phyloP scores from a whole-genome alignment of 805 yeast species.

The Metschnikowia peoriensis region DNA sequence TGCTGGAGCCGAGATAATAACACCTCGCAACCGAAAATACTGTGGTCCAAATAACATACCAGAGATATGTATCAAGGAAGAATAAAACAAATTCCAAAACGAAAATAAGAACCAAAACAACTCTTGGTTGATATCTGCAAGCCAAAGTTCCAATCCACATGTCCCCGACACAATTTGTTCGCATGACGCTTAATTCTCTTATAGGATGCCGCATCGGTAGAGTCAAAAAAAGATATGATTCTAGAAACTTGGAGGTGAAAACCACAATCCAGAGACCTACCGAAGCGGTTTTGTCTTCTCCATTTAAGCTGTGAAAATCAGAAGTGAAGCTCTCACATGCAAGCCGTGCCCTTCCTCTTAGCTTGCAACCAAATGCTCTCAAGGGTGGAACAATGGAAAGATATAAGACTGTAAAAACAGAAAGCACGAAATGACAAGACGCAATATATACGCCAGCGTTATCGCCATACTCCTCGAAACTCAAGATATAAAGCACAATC shows the following conservation, averaged over 20 bases:
- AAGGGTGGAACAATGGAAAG: slow-evolving; percentile 64
- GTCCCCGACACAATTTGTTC: slow-evolving; percentile 62
- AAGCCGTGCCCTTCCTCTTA: slow-evolving; percentile 39
- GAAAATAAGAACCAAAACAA: slow-evolving; percentile 53
- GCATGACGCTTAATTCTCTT: slow-evolving; percentile 60
- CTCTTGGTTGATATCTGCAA: slow-evolving; percentile 56
- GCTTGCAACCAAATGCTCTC: slow-evolving; percentile 42
- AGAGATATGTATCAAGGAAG: slow-evolving; percentile 76
- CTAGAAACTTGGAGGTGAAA: slow-evolving; percentile 66
- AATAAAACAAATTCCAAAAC: slow-evolving; percentile 66
- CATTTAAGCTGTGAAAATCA: slow-evolving; percentile 51
- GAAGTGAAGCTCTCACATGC: slow-evolving; percentile 47
- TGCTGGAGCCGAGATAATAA: slow-evolving; percentile 71
- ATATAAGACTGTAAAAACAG: slow-evolving; percentile 52
- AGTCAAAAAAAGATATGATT: slow-evolving; percentile 90
- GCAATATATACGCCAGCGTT: slow-evolving; percentile 45
- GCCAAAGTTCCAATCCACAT: slow-evolving; percentile 47
- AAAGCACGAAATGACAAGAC: slow-evolving; percentile 53
- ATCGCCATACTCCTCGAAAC: slow-evolving; percentile 20
- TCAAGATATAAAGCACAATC: slow-evolving; percentile 43
- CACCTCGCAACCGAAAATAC: slow-evolving; percentile 69
- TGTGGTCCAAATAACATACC: slow-evolving; percentile 84
- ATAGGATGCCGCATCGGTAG: slow-evolving; percentile 81
- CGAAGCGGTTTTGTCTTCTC: slow-evolving; percentile 59
- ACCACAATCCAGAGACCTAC: slow-evolving; percentile 68